Evolutionary conservation across 75 land plant genomes (phyloP).

Genomic region (Sequoiadendron giganteum): DNA sequence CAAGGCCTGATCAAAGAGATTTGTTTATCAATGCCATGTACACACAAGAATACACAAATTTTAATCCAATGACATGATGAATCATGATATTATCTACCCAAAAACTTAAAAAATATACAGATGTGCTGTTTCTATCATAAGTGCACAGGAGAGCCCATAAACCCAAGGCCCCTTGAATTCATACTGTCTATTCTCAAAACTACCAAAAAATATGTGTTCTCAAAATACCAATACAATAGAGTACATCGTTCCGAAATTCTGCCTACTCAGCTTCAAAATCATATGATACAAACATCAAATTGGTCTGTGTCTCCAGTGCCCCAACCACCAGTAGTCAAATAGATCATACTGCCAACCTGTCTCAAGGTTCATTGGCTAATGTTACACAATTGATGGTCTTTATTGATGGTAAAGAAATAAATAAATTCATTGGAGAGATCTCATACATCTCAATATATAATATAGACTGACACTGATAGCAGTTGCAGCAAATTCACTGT

Average conservation of each 20-base stretch:
- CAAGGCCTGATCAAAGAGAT: not conserved
- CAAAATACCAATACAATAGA: not conserved
- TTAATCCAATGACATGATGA: not conserved
- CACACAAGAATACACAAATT: not conserved
- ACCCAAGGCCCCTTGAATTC: not conserved
- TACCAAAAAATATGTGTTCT: not conserved
- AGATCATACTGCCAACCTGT: not conserved
- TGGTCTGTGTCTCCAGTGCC: not conserved
- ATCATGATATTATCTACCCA: not conserved
- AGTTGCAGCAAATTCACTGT: not conserved
- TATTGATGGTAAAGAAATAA: not conserved
- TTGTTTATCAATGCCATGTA: not conserved
- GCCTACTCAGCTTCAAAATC: not conserved
- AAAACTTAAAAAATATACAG: not conserved
- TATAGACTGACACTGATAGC: not conserved
- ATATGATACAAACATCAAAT: not conserved
- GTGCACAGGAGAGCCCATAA: not conserved
- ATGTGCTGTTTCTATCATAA: not conserved
- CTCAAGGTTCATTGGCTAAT: not conserved
- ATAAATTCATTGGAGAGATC: not conserved
- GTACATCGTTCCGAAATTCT: not conserved
- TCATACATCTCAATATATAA: not conserved
- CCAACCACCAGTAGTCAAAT: not conserved
- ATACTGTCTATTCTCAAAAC: not conserved
- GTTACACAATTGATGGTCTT: not conserved